Evolutionary conservation across 169 alveolate genomes (phyloP).

Genomic region (Theileria orientalis): DNA sequence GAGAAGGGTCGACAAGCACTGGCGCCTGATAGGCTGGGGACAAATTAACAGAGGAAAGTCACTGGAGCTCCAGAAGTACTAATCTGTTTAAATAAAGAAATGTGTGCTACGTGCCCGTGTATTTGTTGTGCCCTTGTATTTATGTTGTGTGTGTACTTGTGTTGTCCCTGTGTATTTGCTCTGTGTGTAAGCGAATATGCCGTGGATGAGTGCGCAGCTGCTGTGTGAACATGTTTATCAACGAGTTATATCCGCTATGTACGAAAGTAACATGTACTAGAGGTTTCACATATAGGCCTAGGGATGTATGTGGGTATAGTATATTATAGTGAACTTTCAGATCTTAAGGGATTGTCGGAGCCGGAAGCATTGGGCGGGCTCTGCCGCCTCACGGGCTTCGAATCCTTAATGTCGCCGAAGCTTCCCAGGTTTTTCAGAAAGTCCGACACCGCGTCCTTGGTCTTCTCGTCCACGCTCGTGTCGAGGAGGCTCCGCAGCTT

Average conservation of each 20-base stretch:
- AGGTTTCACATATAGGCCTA: background rate
- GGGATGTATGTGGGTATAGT: background rate
- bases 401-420: no score
- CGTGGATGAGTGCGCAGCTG: no score
- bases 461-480: constrained; percentile 25
- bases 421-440: background rate
- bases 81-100: constrained; percentile 25
- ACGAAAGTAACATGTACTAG: background rate
- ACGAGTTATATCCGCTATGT: background rate
- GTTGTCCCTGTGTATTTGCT: no score
- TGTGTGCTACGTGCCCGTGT: constrained; percentile 2
- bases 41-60: constrained; percentile 86
- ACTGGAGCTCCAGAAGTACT: constrained; percentile 65
- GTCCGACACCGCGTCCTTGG: constrained; percentile 5
- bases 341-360: no score
- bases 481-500: constrained; percentile 15
- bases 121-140: background rate
- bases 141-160: background rate
- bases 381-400: no score
- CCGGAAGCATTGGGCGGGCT: no score
- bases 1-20: constrained; percentile 95
- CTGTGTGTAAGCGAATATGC: no score
- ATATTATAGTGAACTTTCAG: no score
- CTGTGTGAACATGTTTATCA: no score
- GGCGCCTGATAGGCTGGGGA: constrained; percentile 98